Conservation (phyloP, 176 grass and related monocot species). For the Zoysia pacifica region DNA sequence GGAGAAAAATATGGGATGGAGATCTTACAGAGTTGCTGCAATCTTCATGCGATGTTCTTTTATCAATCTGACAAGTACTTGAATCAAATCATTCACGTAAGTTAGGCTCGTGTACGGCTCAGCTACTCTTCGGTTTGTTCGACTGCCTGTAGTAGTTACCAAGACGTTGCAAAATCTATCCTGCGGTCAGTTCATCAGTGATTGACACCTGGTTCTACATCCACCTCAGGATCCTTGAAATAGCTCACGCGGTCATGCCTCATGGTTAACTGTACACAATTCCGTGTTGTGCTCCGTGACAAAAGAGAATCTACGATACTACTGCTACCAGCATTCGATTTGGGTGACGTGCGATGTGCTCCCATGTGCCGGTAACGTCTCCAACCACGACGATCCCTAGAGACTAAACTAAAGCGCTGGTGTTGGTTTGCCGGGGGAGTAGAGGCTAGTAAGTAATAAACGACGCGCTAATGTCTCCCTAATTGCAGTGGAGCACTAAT, state of each 20-base stretch:
- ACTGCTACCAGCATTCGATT: conserved; percentile 7
- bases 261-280: neutral
- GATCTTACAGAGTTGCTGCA: neutral
- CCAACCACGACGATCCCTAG: conserved; percentile 1
- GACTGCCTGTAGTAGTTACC: neutral
- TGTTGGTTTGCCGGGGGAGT: neutral
- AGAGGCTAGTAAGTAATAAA: neutral
- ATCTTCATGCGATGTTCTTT: neutral
- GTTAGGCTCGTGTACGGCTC: neutral
- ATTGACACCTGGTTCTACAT: neutral
- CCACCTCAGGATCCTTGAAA: conserved; percentile 7
- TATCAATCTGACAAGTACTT: too few species aligned
- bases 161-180: neutral
- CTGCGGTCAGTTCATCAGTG: neutral
- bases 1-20: neutral
- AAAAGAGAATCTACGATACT: conserved; percentile 29
- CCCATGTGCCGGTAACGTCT: conserved; percentile 20
- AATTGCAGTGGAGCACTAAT: neutral
- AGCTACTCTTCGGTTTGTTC: neutral
- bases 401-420: conserved; percentile 13
- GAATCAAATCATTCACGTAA: too few species aligned
- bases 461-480: neutral
- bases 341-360: neutral
- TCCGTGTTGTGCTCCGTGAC: conserved; percentile 11
- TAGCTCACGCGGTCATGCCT: neutral